phyloP scores from a whole-genome alignment of 75 land plant species.

The Sequoiadendron giganteum region DNA sequence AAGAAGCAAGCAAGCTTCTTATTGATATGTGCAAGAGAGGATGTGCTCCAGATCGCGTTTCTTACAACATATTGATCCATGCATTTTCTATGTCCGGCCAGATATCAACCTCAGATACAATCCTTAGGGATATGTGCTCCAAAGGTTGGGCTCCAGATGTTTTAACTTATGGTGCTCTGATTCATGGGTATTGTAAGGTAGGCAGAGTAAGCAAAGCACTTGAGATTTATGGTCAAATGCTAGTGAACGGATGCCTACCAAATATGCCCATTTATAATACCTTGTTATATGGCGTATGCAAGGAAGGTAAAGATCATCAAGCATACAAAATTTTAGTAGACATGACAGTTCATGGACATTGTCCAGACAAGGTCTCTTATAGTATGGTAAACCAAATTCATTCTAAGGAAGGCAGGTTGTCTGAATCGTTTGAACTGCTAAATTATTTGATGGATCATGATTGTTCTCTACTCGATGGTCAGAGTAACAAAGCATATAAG shows the following conservation, averaged over 20 bases:
- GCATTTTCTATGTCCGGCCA: constrained; percentile 28
- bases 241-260: constrained; percentile 22
- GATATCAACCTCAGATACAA: constrained; percentile 2
- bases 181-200: constrained; percentile 26
- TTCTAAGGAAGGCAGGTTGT: constrained; percentile 12
- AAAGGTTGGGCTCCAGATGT: constrained; percentile 34
- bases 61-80: constrained; percentile 53
- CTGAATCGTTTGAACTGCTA: constrained; percentile 2
- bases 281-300: constrained; percentile 38
- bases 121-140: constrained; percentile 26
- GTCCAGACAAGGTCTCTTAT: constrained; percentile 37
- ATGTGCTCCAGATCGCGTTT: constrained; percentile 26
- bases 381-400: constrained; percentile 13
- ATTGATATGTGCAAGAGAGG: constrained; percentile 30
- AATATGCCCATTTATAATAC: constrained; percentile 29
- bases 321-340: constrained; percentile 26
- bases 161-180: constrained; percentile 41
- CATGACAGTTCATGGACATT: constrained; percentile 38
- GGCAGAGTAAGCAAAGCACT: constrained; percentile 27
- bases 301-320: constrained; percentile 29
- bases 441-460: background rate
- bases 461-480: background rate
- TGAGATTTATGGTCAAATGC: constrained; percentile 28
- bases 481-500: constrained; percentile 2
- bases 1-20: constrained; percentile 22